phyloP scores from a whole-genome alignment of 2,329 filamentous ascomycete species.

The Drechslerella dactyloides region DNA sequence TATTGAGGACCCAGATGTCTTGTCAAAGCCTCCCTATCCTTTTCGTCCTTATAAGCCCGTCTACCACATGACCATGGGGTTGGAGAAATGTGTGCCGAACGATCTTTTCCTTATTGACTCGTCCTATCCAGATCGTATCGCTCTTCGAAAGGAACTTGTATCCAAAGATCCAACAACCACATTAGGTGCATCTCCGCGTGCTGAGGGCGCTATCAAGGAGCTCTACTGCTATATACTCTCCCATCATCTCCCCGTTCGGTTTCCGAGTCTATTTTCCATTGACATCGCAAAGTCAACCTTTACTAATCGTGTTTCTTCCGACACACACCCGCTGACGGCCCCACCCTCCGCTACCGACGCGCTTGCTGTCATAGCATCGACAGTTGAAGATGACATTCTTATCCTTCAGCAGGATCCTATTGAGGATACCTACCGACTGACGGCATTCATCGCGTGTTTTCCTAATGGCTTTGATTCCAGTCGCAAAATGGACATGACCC shows the following conservation, averaged over 20 bases:
- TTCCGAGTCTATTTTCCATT: constrained; percentile 62
- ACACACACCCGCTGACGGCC: constrained; percentile 49
- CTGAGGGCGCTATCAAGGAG: constrained; percentile 61
- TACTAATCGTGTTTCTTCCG: constrained; percentile 59
- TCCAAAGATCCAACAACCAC: constrained; percentile 58
- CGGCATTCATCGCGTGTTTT: constrained; percentile 64
- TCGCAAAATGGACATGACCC: constrained; percentile 62
- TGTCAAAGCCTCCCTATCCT: constrained; percentile 57
- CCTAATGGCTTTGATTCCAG: constrained; percentile 64
- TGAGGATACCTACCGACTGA: constrained; percentile 49
- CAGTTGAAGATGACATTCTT: constrained; percentile 63
- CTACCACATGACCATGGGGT: constrained; percentile 66
- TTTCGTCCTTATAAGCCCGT: constrained; percentile 63
- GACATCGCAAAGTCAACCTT: constrained; percentile 55
- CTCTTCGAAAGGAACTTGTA: constrained; percentile 51
- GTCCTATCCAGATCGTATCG: constrained; percentile 62
- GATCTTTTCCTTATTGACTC: constrained; percentile 65
- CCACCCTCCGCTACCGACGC: constrained; percentile 52
- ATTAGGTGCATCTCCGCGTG: constrained; percentile 60
- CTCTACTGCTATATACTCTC: constrained; percentile 62
- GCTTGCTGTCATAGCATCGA: constrained; percentile 61
- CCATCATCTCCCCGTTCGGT: constrained; percentile 62
- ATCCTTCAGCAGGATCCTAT: constrained; percentile 60
- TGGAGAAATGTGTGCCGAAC: constrained; percentile 57
- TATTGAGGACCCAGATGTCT: constrained; percentile 59